Base-by-base conservation (phyloP, 2,329 filamentous ascomycete genomes). In the Akanthomyces lecanii region DNA sequence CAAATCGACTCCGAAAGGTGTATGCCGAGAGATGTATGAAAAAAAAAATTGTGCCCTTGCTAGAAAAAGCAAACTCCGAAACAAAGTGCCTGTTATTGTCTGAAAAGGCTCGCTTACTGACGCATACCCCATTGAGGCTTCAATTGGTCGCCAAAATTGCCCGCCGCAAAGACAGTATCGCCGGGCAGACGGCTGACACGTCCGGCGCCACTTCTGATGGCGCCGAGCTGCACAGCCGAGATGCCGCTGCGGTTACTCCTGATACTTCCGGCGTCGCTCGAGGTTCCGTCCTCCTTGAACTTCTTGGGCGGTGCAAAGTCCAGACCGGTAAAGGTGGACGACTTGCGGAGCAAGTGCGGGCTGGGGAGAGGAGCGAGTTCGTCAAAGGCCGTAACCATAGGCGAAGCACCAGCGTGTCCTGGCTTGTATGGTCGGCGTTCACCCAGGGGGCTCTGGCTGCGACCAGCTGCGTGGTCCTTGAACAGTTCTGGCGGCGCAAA, bases 301-400 rank as follows among this genome's bases (percentile, higher is more conserved):
- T 87, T 88, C 69, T 87, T 86, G 38, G 90, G 90, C 33, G 91
- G 89, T 3, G 90, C 90, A 73, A 95, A 95, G 77, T 95, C 91
- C 33, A 95, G 84, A 1, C 78, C 85, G 4, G 90, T 94, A 71
- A 93, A 94, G 0, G 89, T 91, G 65, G 85, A 80, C 1, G 90
- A 93, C 71, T 92, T 93, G 71, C 89, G 86, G 57, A 95, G 81
- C 70, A 86, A 69, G 72, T 93, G 88, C 47, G 95, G 92, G 82
- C 92, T 97, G 44, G 95, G 95, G 66, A 99, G 87, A 10, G 84
- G 83, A 14, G 89, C 77, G 65, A 98, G 86, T 64, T 98, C 94
- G 63, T 98, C 94, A 75, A 92, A 97, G 5, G 92, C 83, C 64
- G 89, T 91, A 28, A 84, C 88, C 45, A 97, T 82, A 0, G 93